Conservation (phyloP, 1,284 basidiomycete genomes). For the Wallemia mellicola region DNA sequence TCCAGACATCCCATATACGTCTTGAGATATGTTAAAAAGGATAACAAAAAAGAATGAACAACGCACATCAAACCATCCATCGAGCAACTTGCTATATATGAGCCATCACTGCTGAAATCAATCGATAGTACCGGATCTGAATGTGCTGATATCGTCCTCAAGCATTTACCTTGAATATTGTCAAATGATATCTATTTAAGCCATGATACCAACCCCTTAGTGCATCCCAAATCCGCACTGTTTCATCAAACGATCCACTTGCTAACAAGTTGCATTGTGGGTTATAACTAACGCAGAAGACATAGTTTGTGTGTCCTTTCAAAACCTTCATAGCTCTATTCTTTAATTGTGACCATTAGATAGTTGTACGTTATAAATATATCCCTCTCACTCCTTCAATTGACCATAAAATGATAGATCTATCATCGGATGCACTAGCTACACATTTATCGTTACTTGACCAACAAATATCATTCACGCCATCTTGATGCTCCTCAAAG, state of each 20-base stretch:
- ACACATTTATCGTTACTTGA: constrained; percentile 47
- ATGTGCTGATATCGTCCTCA: constrained; percentile 70
- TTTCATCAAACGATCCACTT: constrained; percentile 81
- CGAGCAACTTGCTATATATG: constrained; percentile 66
- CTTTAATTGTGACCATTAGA: constrained; percentile 19
- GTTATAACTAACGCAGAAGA: constrained; percentile 74
- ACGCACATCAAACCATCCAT: constrained; percentile 88
- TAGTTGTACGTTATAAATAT: neutral
- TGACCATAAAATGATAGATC: constrained; percentile 50
- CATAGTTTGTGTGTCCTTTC: constrained; percentile 65
- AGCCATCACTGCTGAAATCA: constrained; percentile 76
- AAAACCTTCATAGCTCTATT: constrained; percentile 29
- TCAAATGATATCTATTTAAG: neutral
- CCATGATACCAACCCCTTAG: constrained; percentile 29
- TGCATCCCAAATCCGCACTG: constrained; percentile 84
- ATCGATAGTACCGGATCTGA: constrained; percentile 86
- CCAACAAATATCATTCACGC: constrained; percentile 68
- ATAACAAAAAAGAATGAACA: neutral
- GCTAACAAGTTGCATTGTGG: constrained; percentile 63
- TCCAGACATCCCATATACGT: constrained; percentile 85
- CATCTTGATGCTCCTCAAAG: constrained; percentile 12
- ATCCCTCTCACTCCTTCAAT: constrained; percentile 25
- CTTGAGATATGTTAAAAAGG: too few relatives aligned
- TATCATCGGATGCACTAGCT: constrained; percentile 72
- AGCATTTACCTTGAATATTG: constrained; percentile 39